Base-by-base conservation (phyloP, 164 flowering plant genomes). In the Magnolia changhungtana region DNA sequence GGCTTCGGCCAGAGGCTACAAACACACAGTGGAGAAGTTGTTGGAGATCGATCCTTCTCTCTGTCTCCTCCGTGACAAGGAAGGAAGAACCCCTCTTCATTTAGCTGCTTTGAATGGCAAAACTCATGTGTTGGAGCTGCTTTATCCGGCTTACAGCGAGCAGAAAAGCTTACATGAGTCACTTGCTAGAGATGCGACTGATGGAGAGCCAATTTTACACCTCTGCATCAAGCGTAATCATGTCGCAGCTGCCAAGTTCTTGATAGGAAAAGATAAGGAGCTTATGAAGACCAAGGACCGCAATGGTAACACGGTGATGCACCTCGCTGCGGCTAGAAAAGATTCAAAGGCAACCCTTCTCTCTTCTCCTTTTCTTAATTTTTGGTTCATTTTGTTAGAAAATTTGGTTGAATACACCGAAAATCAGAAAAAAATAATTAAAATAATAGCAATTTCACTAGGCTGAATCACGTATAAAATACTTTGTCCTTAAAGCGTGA, bases 81-180 rank as follows among this genome's bases (percentile, higher is more conserved):
- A 63, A 18, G 66, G 66, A n/a, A 63, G 66, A 63, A 63, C 66
- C n/a, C 20, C 66, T 63, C 66, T 63, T 4, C 66, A 63, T 63
- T n/a, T 63, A 7, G 66, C 66, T 14, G 66, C 66, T 58, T 13
- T 18, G 18, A 58, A 58, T 7, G 63, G 63, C 19, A 9, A 18
- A 7, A 18, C 9, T 18, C 63, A 8, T 2, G 63, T 58, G 18
- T 11, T 58, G 14, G 0, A 58, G 4, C 11, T 11, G 19, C 19
- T 58, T 31, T 1, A 31, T 31, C 37, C 37, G 2, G 37, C 5
- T 31, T 4, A 31, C 37, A 31, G 1, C 37, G 1, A 31, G 63
- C 63, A 11, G 18, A 58, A 58, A 18, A 7, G 0, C 63, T 13
- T 13, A 16, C 18, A 58, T 58, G 9, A 58, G 18, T 13, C 14